Evolutionary conservation across 495 filamentous ascomycete species (phyloP).

Genomic region (Annulohypoxylon moriforme): DNA sequence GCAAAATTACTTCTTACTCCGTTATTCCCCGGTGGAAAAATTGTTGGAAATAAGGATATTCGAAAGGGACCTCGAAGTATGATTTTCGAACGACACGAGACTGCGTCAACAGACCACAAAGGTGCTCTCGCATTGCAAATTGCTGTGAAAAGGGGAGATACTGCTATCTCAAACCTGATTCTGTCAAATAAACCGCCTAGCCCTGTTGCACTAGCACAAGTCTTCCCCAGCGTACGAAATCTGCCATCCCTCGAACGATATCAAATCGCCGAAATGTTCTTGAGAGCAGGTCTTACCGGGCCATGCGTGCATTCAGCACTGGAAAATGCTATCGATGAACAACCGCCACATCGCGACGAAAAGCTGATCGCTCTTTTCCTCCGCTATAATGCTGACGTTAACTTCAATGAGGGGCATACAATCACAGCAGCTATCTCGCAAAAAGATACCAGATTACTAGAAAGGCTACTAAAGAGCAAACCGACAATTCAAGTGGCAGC

Average conservation of each 20-base stretch:
- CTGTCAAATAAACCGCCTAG: slow-evolving; percentile 53
- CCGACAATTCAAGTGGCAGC: slow-evolving; percentile 53
- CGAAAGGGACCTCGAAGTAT: slow-evolving; percentile 44
- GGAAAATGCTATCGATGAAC: slow-evolving; percentile 57
- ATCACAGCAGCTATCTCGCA: slow-evolving; percentile 56
- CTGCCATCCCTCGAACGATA: slow-evolving; percentile 52
- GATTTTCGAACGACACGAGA: slow-evolving; percentile 53
- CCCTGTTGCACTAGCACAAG: slow-evolving; percentile 50
- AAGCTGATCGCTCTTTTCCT: slow-evolving; percentile 57
- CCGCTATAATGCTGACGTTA: slow-evolving; percentile 56
- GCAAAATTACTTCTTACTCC: slow-evolving; percentile 56
- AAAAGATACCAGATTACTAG: slow-evolving; percentile 53
- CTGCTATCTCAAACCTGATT: slow-evolving; percentile 54
- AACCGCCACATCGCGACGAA: slow-evolving; percentile 54
- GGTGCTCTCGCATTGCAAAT: slow-evolving; percentile 55
- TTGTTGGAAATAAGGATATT: slow-evolving; percentile 35
- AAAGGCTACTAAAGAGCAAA: slow-evolving; percentile 51
- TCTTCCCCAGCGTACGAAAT: slow-evolving; percentile 52
- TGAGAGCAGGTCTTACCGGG: slow-evolving; percentile 53
- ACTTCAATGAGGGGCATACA: slow-evolving; percentile 57
- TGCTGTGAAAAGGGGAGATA: slow-evolving; percentile 52
- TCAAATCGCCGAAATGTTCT: slow-evolving; percentile 53
- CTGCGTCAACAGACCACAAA: slow-evolving; percentile 58
- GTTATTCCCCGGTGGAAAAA: slow-evolving; percentile 49
- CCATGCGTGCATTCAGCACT: slow-evolving; percentile 52